These are phyloP conservation scores for Agastache rugosa DNA, from an alignment of 257 asterid species.

Conservation along the genomic window DNA sequence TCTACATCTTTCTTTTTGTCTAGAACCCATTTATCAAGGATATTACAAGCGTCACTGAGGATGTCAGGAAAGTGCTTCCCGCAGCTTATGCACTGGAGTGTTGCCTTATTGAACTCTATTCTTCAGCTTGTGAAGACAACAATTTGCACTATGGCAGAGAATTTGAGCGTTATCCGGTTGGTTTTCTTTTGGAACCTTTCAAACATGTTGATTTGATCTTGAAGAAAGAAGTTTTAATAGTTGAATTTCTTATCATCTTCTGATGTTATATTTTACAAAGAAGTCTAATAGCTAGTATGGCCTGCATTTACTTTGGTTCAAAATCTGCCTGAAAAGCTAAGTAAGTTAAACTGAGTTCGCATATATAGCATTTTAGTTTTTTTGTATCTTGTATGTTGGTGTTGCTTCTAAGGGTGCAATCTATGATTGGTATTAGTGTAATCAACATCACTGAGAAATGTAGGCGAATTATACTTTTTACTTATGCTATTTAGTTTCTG, in stretches of 20 bases:
- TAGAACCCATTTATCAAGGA: slow-evolving; percentile 81
- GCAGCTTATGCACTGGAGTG: slow-evolving; percentile 82
- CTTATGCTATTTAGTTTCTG: too few species aligned
- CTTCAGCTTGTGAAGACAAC: slow-evolving; percentile 58
- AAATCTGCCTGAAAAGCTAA: background rate
- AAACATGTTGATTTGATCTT: slow-evolving; percentile 29
- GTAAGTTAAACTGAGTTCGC: background rate
- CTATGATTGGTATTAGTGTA: too few species aligned
- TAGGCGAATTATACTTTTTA: too few species aligned
- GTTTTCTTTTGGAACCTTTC: slow-evolving; percentile 17
- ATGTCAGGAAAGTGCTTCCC: slow-evolving; percentile 80
- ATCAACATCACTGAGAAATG: too few species aligned
- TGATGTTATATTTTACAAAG: background rate
- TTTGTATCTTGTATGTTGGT: background rate
- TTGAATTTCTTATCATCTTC: background rate
- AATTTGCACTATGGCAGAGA: slow-evolving; percentile 44
- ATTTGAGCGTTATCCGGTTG: slow-evolving; percentile 69
- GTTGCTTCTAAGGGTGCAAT: background rate
- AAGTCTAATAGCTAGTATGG: background rate
- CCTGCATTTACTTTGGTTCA: background rate
- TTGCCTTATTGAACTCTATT: slow-evolving; percentile 62
- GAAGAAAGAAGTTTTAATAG: slow-evolving; percentile 1
- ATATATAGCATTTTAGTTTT: slow-evolving; percentile 7
- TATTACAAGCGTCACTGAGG: slow-evolving; percentile 69
- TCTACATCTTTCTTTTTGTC: slow-evolving; percentile 34